A percentile compares a stretch with the other conserved stretches of the same genome.
phyloP scores from a whole-genome alignment of 2,329 filamentous ascomycete species.

The Teratosphaeria epicoccoides region DNA sequence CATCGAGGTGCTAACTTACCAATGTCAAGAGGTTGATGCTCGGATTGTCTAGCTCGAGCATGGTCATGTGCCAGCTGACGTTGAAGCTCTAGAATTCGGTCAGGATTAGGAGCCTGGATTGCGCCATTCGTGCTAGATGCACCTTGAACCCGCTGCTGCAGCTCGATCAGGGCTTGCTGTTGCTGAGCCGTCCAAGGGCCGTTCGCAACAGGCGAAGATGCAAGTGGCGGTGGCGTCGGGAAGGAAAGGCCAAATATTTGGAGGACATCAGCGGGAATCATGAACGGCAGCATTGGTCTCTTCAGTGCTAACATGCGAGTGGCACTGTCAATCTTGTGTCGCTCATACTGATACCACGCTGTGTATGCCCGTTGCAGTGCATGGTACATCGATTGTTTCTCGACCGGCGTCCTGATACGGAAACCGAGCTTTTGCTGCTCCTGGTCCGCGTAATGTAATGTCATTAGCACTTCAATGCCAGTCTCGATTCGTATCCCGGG shows the following conservation, averaged over 20 bases:
- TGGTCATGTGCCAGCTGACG: not conserved
- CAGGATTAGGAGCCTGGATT: not conserved
- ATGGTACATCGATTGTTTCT: constrained; percentile 1
- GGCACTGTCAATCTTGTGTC: not conserved
- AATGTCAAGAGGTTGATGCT: not conserved
- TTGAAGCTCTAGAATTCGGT: not conserved
- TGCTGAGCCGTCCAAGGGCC: not conserved
- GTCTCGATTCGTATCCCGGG: not conserved
- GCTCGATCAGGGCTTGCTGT: not conserved
- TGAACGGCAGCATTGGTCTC: not conserved
- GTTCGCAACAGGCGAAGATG: not conserved
- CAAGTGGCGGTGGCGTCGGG: not conserved
- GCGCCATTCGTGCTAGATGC: not conserved
- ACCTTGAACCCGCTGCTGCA: not conserved
- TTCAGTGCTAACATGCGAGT: not conserved
- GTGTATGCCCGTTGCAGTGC: not conserved
- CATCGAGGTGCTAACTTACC: not conserved
- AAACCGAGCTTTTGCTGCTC: not conserved
- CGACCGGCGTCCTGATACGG: not conserved
- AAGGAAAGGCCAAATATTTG: not conserved
- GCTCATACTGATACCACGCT: not conserved
- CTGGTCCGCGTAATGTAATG: constrained; percentile 1
- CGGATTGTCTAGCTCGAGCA: not conserved
- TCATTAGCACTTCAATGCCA: constrained; percentile 4
- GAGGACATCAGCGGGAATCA: not conserved